phyloP scores from a whole-genome alignment of 768 basidiomycete genomes.

The Tylopilus sp. region DNA sequence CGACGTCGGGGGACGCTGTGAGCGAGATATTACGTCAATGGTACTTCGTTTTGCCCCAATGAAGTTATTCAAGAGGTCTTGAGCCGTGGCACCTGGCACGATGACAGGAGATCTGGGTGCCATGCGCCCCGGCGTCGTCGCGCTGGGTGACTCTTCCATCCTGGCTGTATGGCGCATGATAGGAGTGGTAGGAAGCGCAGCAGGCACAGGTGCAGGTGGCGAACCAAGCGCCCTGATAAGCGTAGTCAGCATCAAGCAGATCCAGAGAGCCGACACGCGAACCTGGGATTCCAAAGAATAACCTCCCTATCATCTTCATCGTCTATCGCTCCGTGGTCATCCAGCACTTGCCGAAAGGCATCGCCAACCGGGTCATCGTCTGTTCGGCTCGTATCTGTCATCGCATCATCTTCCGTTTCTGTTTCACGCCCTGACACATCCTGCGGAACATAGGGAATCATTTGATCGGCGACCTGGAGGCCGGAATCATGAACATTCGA shows the following conservation, averaged over 20 bases:
- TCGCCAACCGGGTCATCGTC: constrained; percentile 74
- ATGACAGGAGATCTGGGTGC: constrained; percentile 24
- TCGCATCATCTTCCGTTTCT: constrained; percentile 54
- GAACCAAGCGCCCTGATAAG: constrained; percentile 18
- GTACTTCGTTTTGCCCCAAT: constrained; percentile 20
- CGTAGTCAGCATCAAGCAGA: constrained; percentile 2
- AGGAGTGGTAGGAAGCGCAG: constrained; percentile 21
- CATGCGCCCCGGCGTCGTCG: constrained; percentile 20
- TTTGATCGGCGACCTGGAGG: constrained; percentile 13
- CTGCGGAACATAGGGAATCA: constrained; percentile 4
- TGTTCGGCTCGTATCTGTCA: constrained; percentile 66
- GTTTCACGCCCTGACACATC: constrained; percentile 1
- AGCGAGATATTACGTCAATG: constrained; percentile 17
- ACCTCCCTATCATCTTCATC: constrained; percentile 63
- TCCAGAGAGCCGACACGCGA: constrained; percentile 7
- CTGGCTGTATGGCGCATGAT: constrained; percentile 1
- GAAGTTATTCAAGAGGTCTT: constrained; percentile 58
- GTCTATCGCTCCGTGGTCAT: constrained; percentile 30
- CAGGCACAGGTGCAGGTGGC: constrained; percentile 9
- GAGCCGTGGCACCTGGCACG: constrained; percentile 51
- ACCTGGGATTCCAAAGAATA: constrained; percentile 76
- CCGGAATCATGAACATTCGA: constrained; percentile 4
- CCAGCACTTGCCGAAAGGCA: constrained; percentile 53
- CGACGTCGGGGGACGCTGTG: constrained; percentile 15
- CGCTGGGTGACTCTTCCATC: constrained; percentile 3